Conservation (phyloP, 2,329 filamentous ascomycete species). For the Pseudogymnoascus sp. region DNA sequence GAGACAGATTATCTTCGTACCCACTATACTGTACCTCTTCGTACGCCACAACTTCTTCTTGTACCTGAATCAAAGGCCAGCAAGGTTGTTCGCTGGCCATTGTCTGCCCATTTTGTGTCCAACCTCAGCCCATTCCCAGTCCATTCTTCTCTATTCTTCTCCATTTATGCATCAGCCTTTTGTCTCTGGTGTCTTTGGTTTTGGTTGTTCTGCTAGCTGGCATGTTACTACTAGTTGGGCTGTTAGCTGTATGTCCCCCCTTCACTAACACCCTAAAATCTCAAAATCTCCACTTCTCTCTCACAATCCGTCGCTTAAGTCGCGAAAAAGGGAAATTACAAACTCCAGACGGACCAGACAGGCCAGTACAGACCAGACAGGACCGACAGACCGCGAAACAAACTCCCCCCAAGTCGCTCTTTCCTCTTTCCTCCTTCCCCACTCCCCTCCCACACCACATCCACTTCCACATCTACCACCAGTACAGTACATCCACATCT, state of each 20-base stretch:
- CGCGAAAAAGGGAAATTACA: slow-evolving; percentile 27
- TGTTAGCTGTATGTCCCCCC: neutral
- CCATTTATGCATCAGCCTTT: no score
- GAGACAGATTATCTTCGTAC: no score
- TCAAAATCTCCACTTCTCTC: slow-evolving; percentile 12
- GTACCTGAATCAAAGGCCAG: neutral
- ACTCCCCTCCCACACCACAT: neutral
- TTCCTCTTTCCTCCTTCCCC: neutral
- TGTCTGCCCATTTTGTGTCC: no score
- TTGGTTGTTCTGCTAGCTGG: neutral
- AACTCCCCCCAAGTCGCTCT: neutral
- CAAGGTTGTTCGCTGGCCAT: slow-evolving; percentile 4
- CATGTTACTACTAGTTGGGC: no score
- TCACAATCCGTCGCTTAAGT: slow-evolving; percentile 23
- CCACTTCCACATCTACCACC: no score
- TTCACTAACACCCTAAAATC: no score
- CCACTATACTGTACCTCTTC: no score
- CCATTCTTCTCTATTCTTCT: no score
- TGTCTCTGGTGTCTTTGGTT: neutral
- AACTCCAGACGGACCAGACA: neutral
- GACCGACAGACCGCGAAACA: slow-evolving; percentile 6
- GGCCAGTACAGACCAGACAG: no score
- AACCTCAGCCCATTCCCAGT: no score
- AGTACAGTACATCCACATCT: no score
- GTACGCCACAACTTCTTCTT: neutral